Conservation (phyloP, 2,329 filamentous ascomycete species). For the Cyphellophora europaea region DNA sequence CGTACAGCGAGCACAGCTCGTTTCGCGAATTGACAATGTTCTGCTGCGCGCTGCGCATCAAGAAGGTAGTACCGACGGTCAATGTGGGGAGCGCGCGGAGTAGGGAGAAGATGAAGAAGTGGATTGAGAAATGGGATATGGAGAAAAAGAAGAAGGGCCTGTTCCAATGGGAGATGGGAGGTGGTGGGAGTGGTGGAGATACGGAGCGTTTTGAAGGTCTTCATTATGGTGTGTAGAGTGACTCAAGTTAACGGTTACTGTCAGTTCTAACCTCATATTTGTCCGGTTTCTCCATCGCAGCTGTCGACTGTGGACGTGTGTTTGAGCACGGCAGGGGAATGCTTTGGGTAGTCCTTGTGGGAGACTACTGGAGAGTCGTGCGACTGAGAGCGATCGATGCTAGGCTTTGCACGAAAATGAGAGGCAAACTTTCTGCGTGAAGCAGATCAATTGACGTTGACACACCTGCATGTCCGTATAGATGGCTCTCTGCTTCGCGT, state of each 20-base stretch:
- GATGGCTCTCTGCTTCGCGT: too few relatives aligned
- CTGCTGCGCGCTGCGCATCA: conserved; percentile 75
- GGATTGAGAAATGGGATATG: conserved; percentile 55
- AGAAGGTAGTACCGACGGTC: conserved; percentile 86
- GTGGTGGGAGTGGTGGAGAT: conserved; percentile 15
- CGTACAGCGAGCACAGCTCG: conserved; percentile 91
- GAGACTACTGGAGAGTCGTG: too few relatives aligned
- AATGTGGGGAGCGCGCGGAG: conserved; percentile 63
- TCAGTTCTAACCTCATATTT: neutral
- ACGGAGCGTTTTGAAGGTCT: conserved; percentile 9
- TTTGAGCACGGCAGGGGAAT: too few relatives aligned
- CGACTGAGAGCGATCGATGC: too few relatives aligned
- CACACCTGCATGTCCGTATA: too few relatives aligned
- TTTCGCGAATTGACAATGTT: conserved; percentile 94
- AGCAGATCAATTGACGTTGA: too few relatives aligned
- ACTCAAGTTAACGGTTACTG: too few relatives aligned
- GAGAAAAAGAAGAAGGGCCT: conserved; percentile 55
- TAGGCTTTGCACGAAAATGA: too few relatives aligned
- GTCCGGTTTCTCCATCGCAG: neutral
- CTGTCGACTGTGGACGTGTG: too few relatives aligned
- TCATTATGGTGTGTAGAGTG: neutral
- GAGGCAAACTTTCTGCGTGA: too few relatives aligned
- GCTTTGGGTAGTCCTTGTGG: too few relatives aligned
- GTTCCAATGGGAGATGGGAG: conserved; percentile 30
- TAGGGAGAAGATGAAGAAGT: conserved; percentile 56